A percentile compares a stretch with the other conserved stretches of the same genome.
These are phyloP conservation scores for Magnaporthiopsis rhizophila DNA, from an alignment of 2,329 filamentous ascomycete genomes.

Conservation along the genomic window DNA sequence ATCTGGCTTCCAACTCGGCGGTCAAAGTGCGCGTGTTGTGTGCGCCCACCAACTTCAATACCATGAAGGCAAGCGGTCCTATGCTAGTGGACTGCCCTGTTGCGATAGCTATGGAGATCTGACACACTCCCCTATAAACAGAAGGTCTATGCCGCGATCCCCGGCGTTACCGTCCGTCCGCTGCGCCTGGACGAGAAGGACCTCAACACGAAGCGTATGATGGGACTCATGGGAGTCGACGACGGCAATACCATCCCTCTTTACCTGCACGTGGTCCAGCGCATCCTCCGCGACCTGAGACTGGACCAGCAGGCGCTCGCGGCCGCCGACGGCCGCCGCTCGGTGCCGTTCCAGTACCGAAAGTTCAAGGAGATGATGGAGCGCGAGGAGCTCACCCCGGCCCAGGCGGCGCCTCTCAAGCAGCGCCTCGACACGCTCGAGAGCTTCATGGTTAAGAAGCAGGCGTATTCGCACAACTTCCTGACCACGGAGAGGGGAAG, in stretches of 20 bases:
- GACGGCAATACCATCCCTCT: constrained; percentile 35
- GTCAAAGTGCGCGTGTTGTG: constrained; percentile 46
- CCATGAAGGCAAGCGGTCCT: constrained; percentile 24
- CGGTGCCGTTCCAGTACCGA: constrained; percentile 38
- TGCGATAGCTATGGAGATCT: too few relatives aligned
- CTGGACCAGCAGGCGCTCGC: constrained; percentile 30
- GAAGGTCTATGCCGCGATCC: constrained; percentile 32
- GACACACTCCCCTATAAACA: constrained; percentile 12
- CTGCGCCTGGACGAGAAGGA: constrained; percentile 42
- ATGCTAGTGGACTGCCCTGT: too few relatives aligned
- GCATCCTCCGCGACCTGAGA: constrained; percentile 50
- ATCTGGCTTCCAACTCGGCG: constrained; percentile 33
- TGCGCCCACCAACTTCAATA: constrained; percentile 41
- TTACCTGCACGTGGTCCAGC: constrained; percentile 48
- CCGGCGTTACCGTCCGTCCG: constrained; percentile 37
- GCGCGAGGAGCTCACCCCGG: constrained; percentile 29
- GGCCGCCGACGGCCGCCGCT: constrained; percentile 2
- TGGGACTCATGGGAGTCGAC: constrained; percentile 50
- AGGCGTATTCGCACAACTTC: constrained; percentile 12
- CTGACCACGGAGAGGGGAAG: constrained; percentile 9
- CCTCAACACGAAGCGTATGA: constrained; percentile 50
- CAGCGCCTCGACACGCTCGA: constrained; percentile 56
- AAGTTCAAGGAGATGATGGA: constrained; percentile 33
- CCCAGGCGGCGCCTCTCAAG: constrained; percentile 46
- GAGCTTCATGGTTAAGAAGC: constrained; percentile 44